These are phyloP conservation scores for Phytophthora palmivora DNA, from an alignment of 352 stramenopile genomes.

Conservation along the genomic window DNA sequence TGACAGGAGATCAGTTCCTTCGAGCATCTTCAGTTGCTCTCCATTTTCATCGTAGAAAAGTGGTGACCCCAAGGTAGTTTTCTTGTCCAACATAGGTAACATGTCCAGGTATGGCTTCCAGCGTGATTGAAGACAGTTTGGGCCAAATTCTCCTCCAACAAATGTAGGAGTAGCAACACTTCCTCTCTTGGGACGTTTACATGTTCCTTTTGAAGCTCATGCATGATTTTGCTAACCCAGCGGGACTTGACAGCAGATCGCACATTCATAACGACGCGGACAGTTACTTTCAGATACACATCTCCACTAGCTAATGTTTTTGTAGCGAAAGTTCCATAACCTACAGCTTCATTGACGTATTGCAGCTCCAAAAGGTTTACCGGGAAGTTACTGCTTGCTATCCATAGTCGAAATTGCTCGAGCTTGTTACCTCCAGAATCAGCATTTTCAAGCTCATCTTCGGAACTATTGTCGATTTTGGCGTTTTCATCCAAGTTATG, in stretches of 20 bases:
- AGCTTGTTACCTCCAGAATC: constrained; percentile 16
- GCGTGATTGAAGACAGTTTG: constrained; percentile 34
- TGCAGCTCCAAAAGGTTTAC: constrained; percentile 65
- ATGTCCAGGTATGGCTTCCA: constrained; percentile 92
- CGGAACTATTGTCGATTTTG: not conserved
- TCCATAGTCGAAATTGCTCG: constrained; percentile 55
- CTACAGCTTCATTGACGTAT: constrained; percentile 56
- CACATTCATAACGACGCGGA: constrained; percentile 71
- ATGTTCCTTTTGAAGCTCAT: constrained; percentile 15
- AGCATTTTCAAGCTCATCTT: not conserved
- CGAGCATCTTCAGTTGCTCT: constrained; percentile 60
- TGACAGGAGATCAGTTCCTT: constrained; percentile 52
- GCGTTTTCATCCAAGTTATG: not conserved
- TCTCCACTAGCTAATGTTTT: constrained; percentile 62
- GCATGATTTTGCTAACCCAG: constrained; percentile 47
- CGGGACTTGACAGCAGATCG: constrained; percentile 57
- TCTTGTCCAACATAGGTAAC: constrained; percentile 52
- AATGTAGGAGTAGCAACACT: constrained; percentile 71
- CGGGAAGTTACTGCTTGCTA: constrained; percentile 41
- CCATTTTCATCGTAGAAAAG: constrained; percentile 59
- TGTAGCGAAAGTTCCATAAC: constrained; percentile 73
- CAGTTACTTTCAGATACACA: constrained; percentile 85
- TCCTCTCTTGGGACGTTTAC: constrained; percentile 44
- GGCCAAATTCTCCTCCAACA: constrained; percentile 87
- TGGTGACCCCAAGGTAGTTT: constrained; percentile 37